Evolutionary conservation across 1,284 basidiomycete species (phyloP), one percentile per base, ranked within the genome.

Genomic region (Cutaneotrichosporon dermatis): DNA sequence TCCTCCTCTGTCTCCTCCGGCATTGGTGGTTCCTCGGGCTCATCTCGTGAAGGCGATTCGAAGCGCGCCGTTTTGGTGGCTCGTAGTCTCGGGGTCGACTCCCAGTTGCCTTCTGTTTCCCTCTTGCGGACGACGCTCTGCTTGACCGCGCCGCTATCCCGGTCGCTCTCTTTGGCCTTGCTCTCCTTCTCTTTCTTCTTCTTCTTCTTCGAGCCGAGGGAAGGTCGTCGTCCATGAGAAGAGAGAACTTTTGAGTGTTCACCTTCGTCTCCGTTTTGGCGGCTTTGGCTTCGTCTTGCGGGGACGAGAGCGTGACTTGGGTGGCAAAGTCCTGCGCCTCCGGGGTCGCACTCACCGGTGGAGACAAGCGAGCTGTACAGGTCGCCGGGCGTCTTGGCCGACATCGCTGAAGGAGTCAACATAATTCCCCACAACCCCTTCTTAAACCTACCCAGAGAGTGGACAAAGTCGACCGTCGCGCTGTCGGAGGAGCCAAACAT

Each of bases 391-490:
- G 88, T 86, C 75, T 93, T 92, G 57, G 92, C 84, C 43, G 87
- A 86, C 5, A 88, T 84, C 12, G 92, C 92, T 89, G 69, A 8
- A 10, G 55, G 45, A 52, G 57, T 57, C 46, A 33, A 43, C 42
- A 10, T 25, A 12, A n/a, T 12, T n/a, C 48, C 48, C 52, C 56
- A 15, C 16, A 54, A 45, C 45, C 46, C 13, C 56, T 7, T 5
- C 37, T 3, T n/a, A 4, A 13, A 58, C 85, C 54, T 63, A 88
- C 90, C 90, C 76, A 88, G 85, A 50, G 90, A 89, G 76, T 90
- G 81, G 37, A 94, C 87, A 78, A 87, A 94, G 79, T 91, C 88
- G 66, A 91, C 85, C 61, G 88, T 89, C 64, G 85, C 90, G 63
- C 83, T 82, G 78, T 93, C 88, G 15, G 90, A 86, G 48, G 90